Evolutionary conservation across 805 yeast species (phyloP).

Genomic region (Schizosaccharomyces octosporus): DNA sequence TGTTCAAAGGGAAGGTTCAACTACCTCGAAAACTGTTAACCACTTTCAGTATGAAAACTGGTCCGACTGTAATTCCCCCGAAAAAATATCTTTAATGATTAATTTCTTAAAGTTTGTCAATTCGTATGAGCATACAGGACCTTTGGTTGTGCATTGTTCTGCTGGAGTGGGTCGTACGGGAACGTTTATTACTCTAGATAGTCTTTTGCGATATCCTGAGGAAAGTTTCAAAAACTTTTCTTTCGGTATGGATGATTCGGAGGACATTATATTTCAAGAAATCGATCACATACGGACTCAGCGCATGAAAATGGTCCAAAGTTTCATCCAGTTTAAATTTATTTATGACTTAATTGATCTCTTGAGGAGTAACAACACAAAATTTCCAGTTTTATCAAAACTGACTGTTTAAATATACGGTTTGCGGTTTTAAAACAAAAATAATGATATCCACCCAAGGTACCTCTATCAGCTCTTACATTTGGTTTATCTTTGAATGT

Average conservation of each 20-base stretch:
- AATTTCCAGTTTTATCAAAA: background rate
- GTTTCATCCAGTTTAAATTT: background rate
- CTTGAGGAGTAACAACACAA: background rate
- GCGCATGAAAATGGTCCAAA: background rate
- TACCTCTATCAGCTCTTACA: too few relatives aligned
- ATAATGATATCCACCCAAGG: too few relatives aligned
- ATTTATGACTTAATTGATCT: background rate
- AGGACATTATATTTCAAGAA: background rate
- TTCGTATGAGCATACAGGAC: conserved; percentile 9
- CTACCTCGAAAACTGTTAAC: background rate
- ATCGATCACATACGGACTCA: background rate
- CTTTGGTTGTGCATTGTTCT: conserved; percentile 65
- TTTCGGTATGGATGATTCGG: background rate
- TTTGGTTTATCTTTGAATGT: too few relatives aligned
- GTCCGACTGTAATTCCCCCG: conserved; percentile 1
- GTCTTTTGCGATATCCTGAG: conserved; percentile 17
- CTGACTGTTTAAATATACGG: background rate
- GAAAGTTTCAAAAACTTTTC: background rate
- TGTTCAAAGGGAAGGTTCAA: background rate
- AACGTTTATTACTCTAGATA: conserved; percentile 31
- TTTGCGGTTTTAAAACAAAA: background rate
- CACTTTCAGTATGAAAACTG: conserved; percentile 23
- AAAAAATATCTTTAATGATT: background rate
- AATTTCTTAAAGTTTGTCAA: background rate
- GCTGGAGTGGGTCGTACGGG: conserved; percentile 98